phyloP scores from a whole-genome alignment of 805 yeast species.

The Monosporozyma yasuniensis region DNA sequence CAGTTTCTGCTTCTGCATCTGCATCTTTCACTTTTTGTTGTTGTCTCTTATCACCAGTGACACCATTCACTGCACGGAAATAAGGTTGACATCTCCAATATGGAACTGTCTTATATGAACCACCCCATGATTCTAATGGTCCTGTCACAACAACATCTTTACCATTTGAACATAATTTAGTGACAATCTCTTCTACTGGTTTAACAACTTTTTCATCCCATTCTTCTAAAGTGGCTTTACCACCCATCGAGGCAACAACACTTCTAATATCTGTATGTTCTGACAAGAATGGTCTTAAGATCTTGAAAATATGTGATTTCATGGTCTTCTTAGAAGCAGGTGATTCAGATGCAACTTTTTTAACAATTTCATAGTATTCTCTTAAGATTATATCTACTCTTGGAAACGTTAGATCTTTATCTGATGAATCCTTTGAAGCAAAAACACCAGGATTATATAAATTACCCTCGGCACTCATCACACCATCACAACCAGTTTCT shows the following conservation, averaged over 20 bases:
- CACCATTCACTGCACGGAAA: slow-evolving; percentile 83
- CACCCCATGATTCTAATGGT: slow-evolving; percentile 63
- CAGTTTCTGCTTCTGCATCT: not conserved
- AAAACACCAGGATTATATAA: slow-evolving; percentile 90
- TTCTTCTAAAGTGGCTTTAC: slow-evolving; percentile 36
- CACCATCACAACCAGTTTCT: slow-evolving; percentile 69
- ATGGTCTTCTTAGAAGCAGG: slow-evolving; percentile 73
- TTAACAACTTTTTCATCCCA: slow-evolving; percentile 48
- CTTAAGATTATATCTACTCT: slow-evolving; percentile 75
- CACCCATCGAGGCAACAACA: slow-evolving; percentile 46
- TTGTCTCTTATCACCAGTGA: slow-evolving; percentile 38
- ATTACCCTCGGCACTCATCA: slow-evolving; percentile 97
- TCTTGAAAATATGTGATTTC: slow-evolving; percentile 88
- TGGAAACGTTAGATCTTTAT: slow-evolving; percentile 63
- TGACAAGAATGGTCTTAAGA: slow-evolving; percentile 71
- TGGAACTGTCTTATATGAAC: slow-evolving; percentile 70
- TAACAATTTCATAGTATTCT: slow-evolving; percentile 82
- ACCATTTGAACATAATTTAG: slow-evolving; percentile 44
- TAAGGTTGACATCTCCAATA: slow-evolving; percentile 97
- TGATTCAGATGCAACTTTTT: slow-evolving; percentile 26
- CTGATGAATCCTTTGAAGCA: slow-evolving; percentile 30
- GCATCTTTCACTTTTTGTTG: not conserved
- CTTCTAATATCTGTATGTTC: slow-evolving; percentile 72
- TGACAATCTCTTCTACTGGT: slow-evolving; percentile 60
- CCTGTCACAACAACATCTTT: slow-evolving; percentile 51